phyloP scores from a whole-genome alignment of 2,329 filamentous ascomycete genomes.

The Cladophialophora yegresii region DNA sequence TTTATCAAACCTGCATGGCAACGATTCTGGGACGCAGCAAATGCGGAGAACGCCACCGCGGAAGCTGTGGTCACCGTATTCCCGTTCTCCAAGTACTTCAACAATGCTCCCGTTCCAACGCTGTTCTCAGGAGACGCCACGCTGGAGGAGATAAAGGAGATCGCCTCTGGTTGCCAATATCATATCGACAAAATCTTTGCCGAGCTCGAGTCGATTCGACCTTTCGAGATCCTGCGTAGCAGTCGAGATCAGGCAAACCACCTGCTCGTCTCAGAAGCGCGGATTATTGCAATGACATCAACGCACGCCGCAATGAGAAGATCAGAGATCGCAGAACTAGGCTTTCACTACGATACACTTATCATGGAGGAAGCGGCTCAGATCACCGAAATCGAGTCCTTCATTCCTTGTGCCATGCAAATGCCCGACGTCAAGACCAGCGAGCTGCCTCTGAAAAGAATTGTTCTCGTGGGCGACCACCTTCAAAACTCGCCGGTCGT shows the following conservation, averaged over 20 bases:
- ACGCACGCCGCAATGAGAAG: slow-evolving; percentile 95
- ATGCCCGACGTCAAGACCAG: slow-evolving; percentile 65
- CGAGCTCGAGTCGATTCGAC: slow-evolving; percentile 87
- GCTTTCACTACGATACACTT: slow-evolving; percentile 96
- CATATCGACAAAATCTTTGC: slow-evolving; percentile 90
- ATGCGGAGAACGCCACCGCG: slow-evolving; percentile 57
- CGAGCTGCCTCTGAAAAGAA: slow-evolving; percentile 74
- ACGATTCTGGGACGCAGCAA: slow-evolving; percentile 71
- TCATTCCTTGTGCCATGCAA: slow-evolving; percentile 92
- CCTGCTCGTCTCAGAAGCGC: slow-evolving; percentile 89
- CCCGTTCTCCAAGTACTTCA: slow-evolving; percentile 86
- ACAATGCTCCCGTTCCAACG: slow-evolving; percentile 74
- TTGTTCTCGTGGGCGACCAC: slow-evolving; percentile 93
- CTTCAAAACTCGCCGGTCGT: slow-evolving; percentile 95
- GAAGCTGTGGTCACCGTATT: slow-evolving; percentile 72
- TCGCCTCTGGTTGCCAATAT: slow-evolving; percentile 79
- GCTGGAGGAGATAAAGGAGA: slow-evolving; percentile 69
- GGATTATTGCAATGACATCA: slow-evolving; percentile 97
- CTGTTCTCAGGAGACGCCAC: slow-evolving; percentile 70
- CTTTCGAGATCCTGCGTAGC: slow-evolving; percentile 88
- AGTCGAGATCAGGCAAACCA: slow-evolving; percentile 95
- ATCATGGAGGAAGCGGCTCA: slow-evolving; percentile 98
- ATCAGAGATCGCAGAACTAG: slow-evolving; percentile 84
- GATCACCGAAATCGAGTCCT: slow-evolving; percentile 95
- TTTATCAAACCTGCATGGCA: slow-evolving; percentile 88